Base-by-base conservation (phyloP, 345 rosid genomes). In the Trapa bicornis region DNA sequence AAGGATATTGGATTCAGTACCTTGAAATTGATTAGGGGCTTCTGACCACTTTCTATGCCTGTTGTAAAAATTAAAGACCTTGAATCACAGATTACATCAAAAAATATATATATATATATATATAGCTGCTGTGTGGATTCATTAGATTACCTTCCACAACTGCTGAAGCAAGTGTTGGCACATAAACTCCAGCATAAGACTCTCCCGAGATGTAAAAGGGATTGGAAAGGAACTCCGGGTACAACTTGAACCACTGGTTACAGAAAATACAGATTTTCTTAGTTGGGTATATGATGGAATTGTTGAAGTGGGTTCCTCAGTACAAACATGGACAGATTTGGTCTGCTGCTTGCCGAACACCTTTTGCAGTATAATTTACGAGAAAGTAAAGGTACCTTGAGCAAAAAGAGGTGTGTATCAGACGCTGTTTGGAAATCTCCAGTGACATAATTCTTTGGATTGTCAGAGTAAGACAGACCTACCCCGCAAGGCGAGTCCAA, bases 401-500 rank as follows among this genome's bases (percentile, higher is more conserved):
- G 82, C 42, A 86, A 81, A 67, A 83, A 86, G 5, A 71, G 42
- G 39, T 81, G 86, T 0, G 82, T 64, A 56, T 86, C 86, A 3
- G 65, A 33, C 3, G 87, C 87, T 0, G 86, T 82, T 65, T 79
- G 67, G 0, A 6, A 10, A 63, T 83, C 86, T 53, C 72, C 81
- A 0, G 78, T 83, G 5, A 0, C 35, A 32, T 83, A 81, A 35
- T 63, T 58, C 42, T 68, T 75, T 2, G 50, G 5, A 56, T 80
- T 67, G n/a, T 47, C 52, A 0, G 73, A 77, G 71, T 81, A 83
- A 37, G 90, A 86, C 47, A 78, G 66, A n/a, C 90, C 87, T 1
- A 78, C 86, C 0, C 83, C 86, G 29, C 75, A 68, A 0, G 87
- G 86, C 13, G 90, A 80, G 29, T 86, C 87, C 75, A 86, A 63